Base-by-base conservation (phyloP, 2,329 filamentous ascomycete species). In the Xylaria sp. region DNA sequence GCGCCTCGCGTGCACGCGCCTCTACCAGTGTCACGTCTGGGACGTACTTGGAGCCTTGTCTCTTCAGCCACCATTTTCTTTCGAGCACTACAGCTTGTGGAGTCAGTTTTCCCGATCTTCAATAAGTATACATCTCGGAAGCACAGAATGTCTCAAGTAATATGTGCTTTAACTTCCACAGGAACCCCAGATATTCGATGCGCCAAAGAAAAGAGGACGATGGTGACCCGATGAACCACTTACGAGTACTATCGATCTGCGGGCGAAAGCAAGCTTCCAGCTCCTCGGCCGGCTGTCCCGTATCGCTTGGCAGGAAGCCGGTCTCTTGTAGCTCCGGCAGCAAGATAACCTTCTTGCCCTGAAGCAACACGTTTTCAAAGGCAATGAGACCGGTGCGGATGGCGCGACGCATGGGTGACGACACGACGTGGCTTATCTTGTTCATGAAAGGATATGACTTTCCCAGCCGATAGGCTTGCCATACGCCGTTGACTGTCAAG, bases 241-340 rank as follows among this genome's bases (percentile, higher is more conserved):
- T 23, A 68, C 66, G 15, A 20, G 51, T 52, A 6, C 25, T 77
- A 3, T 81, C 79, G 54, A 92, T 77, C 78, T 96, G 13, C 15
- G 91, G 0, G 93, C 88, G 2, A 73, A 73, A 80, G 81, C 69
- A 80, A 83, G 58, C 81, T 18, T 80, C 78, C 37, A 97, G 81
- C 37, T 82, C 83, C 0, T 80, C 79, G 1, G 83, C 80, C 1
- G 85, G 77, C 39, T 86, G 89, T 1, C 94, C 94, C 0, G 88
- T 91, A 78, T 97, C 93, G 80, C 92, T 94, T 0, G 92, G 90
- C 25, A 89, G 82, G 66, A 89, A 86, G 13, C 88, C 90, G 0
- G 92, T 90, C 80, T 97, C 94, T 80, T 97, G 94, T 4, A 94
- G 81, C 70, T 92, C 88, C 0, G 94, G 92, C 10, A 94, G 81